Base-by-base conservation (phyloP, 441 rosid genomes). In the Eutrema salsugineum region DNA sequence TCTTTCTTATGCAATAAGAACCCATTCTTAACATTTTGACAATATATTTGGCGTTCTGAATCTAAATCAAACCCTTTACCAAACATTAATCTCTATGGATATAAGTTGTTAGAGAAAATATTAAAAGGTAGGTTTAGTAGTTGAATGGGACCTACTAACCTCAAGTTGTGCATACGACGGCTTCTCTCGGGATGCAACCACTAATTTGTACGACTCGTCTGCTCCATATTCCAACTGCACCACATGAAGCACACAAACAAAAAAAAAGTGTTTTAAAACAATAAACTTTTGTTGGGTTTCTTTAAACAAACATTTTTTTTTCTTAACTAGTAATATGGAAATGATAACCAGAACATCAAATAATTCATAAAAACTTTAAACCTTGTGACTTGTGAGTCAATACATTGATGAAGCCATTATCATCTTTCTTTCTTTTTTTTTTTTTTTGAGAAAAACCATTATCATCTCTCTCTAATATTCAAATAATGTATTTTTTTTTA, bases 131-230 rank as follows among this genome's bases (percentile, higher is more conserved):
- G 20, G 24, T 20, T 15, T 68, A 55, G 59, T n/a, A 51, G 51
- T 17, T 33, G n/a, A 46, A 19, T 60, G 3, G 58, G 61, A 53
- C 28, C 47, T 36, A 77, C 70, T 58, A 60, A 85, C 94, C 91
- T 87, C 85, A 56, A 87, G 84, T 61, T 77, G 83, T 38, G 87
- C 91, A 80, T 65, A 78, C 70, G 68, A 77, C 5, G 83, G 79
- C n/a, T 78, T 83, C 30, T 65, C 75, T 32, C 50, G 73, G 22
- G 84, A 81, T 66, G 91, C 83, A 50, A 89, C 81, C 46, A 62
- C 61, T 51, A 89, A 71, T 65, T 73, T 87, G 84, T 89, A 87
- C n/a, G 93, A 87, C 70, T 89, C 93, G 47, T 86, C 87, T 33
- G 58, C 55, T 30, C 91, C 91, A 50, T 83, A 84, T 48, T 87